phyloP scores from a whole-genome alignment of 257 asterid species.

The Rauvolfia tetraphylla region DNA sequence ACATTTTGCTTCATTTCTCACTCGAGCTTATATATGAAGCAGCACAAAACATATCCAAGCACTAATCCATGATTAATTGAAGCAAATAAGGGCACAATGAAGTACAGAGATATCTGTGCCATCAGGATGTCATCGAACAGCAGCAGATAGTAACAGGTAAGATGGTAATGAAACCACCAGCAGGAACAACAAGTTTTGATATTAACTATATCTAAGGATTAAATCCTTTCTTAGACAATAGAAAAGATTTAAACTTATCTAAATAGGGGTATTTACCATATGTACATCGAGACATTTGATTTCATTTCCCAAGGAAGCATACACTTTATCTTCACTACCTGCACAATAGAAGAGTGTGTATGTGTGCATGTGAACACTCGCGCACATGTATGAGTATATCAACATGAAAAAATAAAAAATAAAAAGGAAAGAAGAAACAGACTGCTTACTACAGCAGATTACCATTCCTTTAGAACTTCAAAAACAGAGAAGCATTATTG shows the following conservation, averaged over 20 bases:
- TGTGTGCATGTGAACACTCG: too few species aligned
- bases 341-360: slow-evolving; percentile 32
- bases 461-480: neutral
- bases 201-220: neutral
- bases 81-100: neutral
- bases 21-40: neutral
- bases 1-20: too few species aligned
- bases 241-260: neutral
- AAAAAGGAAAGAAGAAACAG: neutral
- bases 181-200: neutral
- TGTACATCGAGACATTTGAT: slow-evolving; percentile 69
- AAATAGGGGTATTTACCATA: slow-evolving; percentile 39
- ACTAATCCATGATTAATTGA: neutral
- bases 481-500: neutral
- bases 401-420: neutral
- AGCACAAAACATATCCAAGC: neutral
- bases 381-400: neutral
- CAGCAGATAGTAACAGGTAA: neutral
- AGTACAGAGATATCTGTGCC: neutral
- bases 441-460: neutral
- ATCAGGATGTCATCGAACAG: neutral
- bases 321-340: slow-evolving; percentile 83
- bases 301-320: slow-evolving; percentile 64
- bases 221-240: neutral
- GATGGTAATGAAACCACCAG: neutral